phyloP scores from a whole-genome alignment of 305 asterid genomes.

The Fraxinus nigra region DNA sequence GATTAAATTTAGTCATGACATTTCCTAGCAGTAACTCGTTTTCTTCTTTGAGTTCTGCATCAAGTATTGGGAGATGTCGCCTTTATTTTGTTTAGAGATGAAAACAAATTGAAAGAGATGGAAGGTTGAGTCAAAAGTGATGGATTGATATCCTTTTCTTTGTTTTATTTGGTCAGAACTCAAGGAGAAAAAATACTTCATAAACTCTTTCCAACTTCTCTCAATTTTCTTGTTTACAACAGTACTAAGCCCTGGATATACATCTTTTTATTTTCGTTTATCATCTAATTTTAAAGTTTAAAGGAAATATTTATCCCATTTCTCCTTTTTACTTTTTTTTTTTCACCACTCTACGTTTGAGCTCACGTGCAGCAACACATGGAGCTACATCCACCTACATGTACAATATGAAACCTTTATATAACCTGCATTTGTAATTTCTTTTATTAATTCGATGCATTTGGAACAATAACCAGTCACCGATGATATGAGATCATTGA shows the following conservation, averaged over 20 bases:
- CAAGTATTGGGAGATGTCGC: neutral
- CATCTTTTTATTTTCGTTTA: neutral
- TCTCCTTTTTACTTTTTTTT: neutral
- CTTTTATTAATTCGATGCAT: neutral
- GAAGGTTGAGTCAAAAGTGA: neutral
- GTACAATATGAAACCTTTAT: neutral
- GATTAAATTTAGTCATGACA: neutral
- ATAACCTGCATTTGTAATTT: neutral
- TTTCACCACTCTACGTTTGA: neutral
- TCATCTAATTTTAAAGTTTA: neutral
- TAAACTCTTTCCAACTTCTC: neutral
- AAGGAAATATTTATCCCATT: neutral
- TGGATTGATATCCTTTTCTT: neutral
- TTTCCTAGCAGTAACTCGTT: neutral
- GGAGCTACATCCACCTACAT: neutral
- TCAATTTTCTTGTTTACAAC: neutral
- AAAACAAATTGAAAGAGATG: neutral
- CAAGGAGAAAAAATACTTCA: neutral
- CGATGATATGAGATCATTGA: neutral
- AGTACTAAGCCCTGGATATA: neutral
- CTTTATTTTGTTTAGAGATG: neutral
- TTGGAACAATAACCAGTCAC: neutral
- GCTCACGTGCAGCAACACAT: neutral
- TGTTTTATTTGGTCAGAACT: neutral
- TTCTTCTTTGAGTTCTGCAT: neutral